Percentiles rank a stretch among this genome's conserved stretches.
These are phyloP conservation scores for Coelastrella sp. DNA, from an alignment of 139 green algal genomes.

Conservation along the genomic window DNA sequence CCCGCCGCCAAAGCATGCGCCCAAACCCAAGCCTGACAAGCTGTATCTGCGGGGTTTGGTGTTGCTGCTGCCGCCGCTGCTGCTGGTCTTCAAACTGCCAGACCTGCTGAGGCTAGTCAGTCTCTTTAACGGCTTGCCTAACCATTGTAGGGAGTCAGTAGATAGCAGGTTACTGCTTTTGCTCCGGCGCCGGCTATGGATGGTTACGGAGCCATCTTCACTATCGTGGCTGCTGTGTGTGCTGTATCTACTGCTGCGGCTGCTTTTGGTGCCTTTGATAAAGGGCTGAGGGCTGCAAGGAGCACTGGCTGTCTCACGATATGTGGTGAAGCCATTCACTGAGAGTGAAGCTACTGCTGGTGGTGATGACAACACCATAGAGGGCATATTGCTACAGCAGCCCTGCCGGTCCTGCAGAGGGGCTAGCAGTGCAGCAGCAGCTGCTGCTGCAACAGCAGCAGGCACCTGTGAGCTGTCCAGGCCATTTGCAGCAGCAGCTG, in stretches of 20 bases:
- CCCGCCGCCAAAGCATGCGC: not conserved
- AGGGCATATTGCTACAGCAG: not conserved
- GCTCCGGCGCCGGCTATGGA: not conserved
- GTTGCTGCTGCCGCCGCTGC: not conserved
- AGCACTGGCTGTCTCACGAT: not conserved
- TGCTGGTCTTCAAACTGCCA: not conserved
- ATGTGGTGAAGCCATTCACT: not conserved
- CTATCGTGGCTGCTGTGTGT: not conserved
- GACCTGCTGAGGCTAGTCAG: not conserved
- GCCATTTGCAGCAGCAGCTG: not conserved
- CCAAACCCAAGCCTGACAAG: not conserved
- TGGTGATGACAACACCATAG: not conserved
- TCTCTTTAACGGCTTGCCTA: not conserved
- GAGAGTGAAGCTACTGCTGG: not conserved
- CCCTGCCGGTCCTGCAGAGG: not conserved
- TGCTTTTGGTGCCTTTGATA: not conserved
- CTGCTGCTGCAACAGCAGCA: not conserved
- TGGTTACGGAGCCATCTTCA: not conserved
- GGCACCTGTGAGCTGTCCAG: no score
- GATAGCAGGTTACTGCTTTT: not conserved
- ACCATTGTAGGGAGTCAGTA: not conserved
- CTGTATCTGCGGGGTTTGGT: not conserved
- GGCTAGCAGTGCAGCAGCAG: not conserved
- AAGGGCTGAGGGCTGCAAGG: not conserved
- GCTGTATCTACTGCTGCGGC: not conserved